These are phyloP conservation scores for Penicillium bialowiezense DNA, from an alignment of 495 filamentous ascomycete genomes.

Conservation along the genomic window DNA sequence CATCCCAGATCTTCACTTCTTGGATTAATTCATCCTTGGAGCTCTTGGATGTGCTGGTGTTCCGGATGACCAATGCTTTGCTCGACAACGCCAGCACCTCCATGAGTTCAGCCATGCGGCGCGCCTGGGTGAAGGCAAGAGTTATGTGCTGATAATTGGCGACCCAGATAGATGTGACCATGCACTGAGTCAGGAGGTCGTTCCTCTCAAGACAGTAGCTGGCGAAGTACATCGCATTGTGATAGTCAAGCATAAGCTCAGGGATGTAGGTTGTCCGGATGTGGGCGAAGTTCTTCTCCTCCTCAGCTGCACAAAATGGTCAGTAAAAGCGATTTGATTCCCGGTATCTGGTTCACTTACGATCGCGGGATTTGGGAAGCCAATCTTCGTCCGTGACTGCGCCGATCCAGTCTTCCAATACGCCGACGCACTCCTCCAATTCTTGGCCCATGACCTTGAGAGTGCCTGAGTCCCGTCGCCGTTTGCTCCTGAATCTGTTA, in stretches of 20 bases:
- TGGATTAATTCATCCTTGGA: constrained; percentile 37
- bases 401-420: neutral
- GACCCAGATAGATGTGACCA: constrained; percentile 71
- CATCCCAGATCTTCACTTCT: constrained; percentile 48
- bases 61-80: constrained; percentile 59
- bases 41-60: constrained; percentile 31
- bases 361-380: constrained; percentile 31
- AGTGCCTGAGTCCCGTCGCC: constrained; percentile 33
- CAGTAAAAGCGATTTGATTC: neutral
- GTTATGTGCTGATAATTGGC: constrained; percentile 62
- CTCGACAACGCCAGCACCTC: constrained; percentile 69
- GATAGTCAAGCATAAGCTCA: constrained; percentile 77
- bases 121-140: constrained; percentile 58
- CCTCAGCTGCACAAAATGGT: constrained; percentile 30
- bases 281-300: constrained; percentile 40
- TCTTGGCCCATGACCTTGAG: constrained; percentile 32
- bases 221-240: constrained; percentile 67
- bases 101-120: constrained; percentile 75
- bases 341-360: too few relatives aligned
- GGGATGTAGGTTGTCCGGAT: constrained; percentile 77
- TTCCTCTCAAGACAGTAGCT: constrained; percentile 60
- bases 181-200: constrained; percentile 64
- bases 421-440: constrained; percentile 18
- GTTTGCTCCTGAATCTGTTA: constrained; percentile 29
- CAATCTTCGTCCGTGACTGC: constrained; percentile 6